Evolutionary conservation across 2,329 filamentous ascomycete genomes (phyloP), one percentile per base, ranked within the genome.

Genomic region (Xylariaceae sp.): DNA sequence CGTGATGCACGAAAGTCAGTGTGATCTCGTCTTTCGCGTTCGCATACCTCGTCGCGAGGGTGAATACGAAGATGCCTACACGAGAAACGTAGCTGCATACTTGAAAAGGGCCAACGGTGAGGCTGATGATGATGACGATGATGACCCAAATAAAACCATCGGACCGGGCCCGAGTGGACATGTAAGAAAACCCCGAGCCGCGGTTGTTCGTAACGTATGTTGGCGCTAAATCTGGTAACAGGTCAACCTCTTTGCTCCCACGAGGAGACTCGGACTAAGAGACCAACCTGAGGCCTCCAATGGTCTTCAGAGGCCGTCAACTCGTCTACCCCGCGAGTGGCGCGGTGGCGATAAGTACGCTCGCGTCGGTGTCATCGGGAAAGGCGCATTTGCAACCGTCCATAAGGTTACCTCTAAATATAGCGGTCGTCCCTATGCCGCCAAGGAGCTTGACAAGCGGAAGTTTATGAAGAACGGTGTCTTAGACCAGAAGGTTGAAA

Each of bases 361-460:
- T 66, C 85, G 90, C 29, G 83, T 89, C 7, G 84, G 85, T 30
- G 78, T 84, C 47, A 87, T 99, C 60, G 94, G 94, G 44, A 94
- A 94, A 69, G 94, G 94, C 4, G 92, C 94, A 2, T 99, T 99
- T 74, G 94, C 94, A 3, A 89, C 86, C 0, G 94, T 99, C 1
- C 92, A 96, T 72, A 89, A 91, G 69, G 80, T 96, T 30, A 92
- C 92, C 0, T 86, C 87, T 19, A 95, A 91, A 71, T 88, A 84
- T 64, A 85, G 94, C 65, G 94, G 94, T 1, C 76, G 83, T 32
- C 83, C 92, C 0, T 95, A 88, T 65, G 94, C 94, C 3, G 91
- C 91, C 11, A 99, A 99, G 70, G 91, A 97, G 71, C 81, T 99
- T 3, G 91, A 96, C 71, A 97, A 96, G 73, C 84, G 88, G 50